A percentile compares a stretch with the other conserved stretches of the same genome.
Conservation (phyloP, 495 filamentous ascomycete genomes). For the Opeltia flavorubescens region DNA sequence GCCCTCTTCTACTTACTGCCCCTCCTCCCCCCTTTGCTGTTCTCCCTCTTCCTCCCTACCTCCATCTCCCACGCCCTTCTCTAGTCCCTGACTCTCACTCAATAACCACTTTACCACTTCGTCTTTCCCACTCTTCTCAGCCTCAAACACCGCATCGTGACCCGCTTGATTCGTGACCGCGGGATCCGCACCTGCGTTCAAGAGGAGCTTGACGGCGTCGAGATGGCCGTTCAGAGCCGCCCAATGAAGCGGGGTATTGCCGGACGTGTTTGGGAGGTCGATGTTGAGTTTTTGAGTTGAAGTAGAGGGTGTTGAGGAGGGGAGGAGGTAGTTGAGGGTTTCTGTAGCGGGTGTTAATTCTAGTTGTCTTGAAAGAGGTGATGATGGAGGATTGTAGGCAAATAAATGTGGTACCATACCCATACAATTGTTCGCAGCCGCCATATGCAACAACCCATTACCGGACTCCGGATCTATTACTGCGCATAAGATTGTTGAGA, state of each 20-base stretch:
- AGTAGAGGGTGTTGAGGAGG: constrained; percentile 19
- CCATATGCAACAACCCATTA: constrained; percentile 72
- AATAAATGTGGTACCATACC: constrained; percentile 37
- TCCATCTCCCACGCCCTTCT: constrained; percentile 32
- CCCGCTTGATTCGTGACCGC: constrained; percentile 65
- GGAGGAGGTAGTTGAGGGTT: constrained; percentile 35
- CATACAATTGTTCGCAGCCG: constrained; percentile 71
- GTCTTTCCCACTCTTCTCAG: constrained; percentile 54
- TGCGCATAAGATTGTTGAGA: constrained; percentile 43
- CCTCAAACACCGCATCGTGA: constrained; percentile 74
- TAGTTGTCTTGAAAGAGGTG: constrained; percentile 7
- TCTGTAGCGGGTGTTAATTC: constrained; percentile 20
- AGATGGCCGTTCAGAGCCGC: constrained; percentile 80
- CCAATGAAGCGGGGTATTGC: constrained; percentile 88
- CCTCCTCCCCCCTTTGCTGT: constrained; percentile 39
- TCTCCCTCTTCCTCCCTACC: constrained; percentile 29
- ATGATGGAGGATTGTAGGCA: not conserved
- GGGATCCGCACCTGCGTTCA: constrained; percentile 59
- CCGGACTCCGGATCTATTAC: constrained; percentile 57
- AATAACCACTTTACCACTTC: constrained; percentile 56
- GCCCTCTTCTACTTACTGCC: constrained; percentile 33
- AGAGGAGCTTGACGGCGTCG: constrained; percentile 58
- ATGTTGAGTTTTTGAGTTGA: constrained; percentile 23
- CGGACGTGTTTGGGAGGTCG: constrained; percentile 57
- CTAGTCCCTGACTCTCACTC: constrained; percentile 36